Base-by-base conservation (phyloP, 1,139 yeast genomes). In the Suhomyces choctaworum region DNA sequence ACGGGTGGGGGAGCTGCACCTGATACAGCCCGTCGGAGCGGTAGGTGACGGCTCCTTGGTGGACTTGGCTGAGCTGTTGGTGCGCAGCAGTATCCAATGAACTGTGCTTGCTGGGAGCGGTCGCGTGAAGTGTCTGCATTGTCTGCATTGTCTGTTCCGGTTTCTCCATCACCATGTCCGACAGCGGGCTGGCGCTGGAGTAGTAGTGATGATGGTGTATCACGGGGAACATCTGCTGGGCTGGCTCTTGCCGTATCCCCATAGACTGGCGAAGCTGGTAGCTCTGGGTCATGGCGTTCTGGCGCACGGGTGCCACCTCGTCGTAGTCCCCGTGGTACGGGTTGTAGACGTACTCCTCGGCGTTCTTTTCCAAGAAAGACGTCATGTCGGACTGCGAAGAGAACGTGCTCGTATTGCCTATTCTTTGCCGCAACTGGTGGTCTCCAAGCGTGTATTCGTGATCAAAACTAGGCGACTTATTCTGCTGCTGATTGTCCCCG, bases 261-360 rank as follows among this genome's bases (percentile, higher is more conserved):
- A 34, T 35, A 29, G 41, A 37, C 25, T 40, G 41, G 11, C 50
- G 32, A 22, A 42, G 36, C 14, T 34, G 32, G 32, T 44, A 46
- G 11, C 48, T 44, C 4, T 33, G 38, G 14, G 43, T 36, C 44
- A 45, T 26, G 13, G 41, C 39, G 22, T 43, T 45, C n/a, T 31
- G 22, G n/a, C 16, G 26, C 14, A 36, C 16, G 12, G 22, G 9
- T 6, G 15, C 23, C n/a, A 29, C 25, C n/a, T 27, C 15, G 22
- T 48, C 58, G 35, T 58, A 57, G 25, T 49, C 51, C 6, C 48
- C 48, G 11, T 42, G 51, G 4, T 29, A 23, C 1, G 56, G 53
- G 34, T 58, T 56, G 37, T 53, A 56, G 3, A 52, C 45, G 28
- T 50, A 56, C 30, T 57, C 59, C 12, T 50, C 48, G 9, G 20